Base-by-base conservation (phyloP, 2,329 filamentous ascomycete species). In the Cladobotryum protrusum region DNA sequence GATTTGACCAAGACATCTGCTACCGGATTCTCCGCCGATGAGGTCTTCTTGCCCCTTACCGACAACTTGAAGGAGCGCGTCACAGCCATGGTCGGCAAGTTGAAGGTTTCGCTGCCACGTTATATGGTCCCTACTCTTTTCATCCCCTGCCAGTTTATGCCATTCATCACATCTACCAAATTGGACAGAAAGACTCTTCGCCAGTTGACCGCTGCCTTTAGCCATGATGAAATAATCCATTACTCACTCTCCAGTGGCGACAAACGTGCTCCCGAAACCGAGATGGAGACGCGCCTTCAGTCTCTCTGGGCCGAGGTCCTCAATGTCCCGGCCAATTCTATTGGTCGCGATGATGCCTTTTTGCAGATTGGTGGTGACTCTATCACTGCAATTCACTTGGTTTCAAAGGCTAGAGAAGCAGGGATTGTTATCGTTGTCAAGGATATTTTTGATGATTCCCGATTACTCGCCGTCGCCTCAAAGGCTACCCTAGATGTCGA, bases 281-380 rank as follows among this genome's bases (percentile, higher is more conserved):
- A 41, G 3, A 47, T 50, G 32, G 49, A 51, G 24, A 20, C 5
- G 6, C 33, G 15, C 5, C n/a, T 51, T 4, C 49, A 51, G 18
- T 14, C 17, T 4, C 34, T 51, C 13, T 51, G 49, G 49, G 40
- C 45, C 5, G n/a, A 14, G 4, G 11, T 51, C 3, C 14, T 51
- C 7, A 40, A 37, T 15, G 34, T 51, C n/a, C 8, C 44, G 1
- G 8, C 19, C 15, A 41, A 43, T 9, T 43, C 40, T 17, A 57
- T 57, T n/a, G 46, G 55, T 18, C 44, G 43, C 3, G 52, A 57
- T 29, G 55, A 57, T 32, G 43, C 47, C 34, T 56, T 57, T 41
- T 52, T 52, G 11, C 49, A 43, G 13, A 49, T 57, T 20, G 55
- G 54, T 3, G 55, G 55, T 9, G 52, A 57, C 36, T 57, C 55